Percentiles rank a stretch among this genome's conserved stretches.
These are phyloP conservation scores for Leucogyrophana mollusca DNA, from an alignment of 768 basidiomycete genomes.

Conservation along the genomic window DNA sequence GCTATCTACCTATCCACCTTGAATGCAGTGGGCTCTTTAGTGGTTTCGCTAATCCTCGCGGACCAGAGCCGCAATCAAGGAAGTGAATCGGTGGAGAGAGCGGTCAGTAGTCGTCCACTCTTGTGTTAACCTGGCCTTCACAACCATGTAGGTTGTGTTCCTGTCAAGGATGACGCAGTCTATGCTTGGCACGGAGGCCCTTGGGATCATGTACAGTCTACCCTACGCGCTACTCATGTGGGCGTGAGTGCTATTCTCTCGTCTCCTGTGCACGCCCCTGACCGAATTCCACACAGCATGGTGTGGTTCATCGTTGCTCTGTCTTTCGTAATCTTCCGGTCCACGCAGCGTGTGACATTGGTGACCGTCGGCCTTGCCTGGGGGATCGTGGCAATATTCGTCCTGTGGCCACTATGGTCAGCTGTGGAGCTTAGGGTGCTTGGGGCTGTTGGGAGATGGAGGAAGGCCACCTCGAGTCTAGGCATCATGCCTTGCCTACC, in stretches of 20 bases:
- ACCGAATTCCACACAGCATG: slow-evolving; percentile 16
- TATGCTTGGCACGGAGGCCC: slow-evolving; percentile 22
- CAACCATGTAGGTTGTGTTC: slow-evolving; percentile 19
- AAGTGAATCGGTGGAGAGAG: slow-evolving; percentile 18
- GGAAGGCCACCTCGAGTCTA: too few species aligned
- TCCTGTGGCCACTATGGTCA: slow-evolving; percentile 19
- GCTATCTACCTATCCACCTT: slow-evolving; percentile 38
- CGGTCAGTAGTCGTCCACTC: slow-evolving; percentile 20
- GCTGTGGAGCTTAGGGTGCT: too few species aligned
- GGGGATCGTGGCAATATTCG: slow-evolving; percentile 15
- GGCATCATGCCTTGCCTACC: too few species aligned
- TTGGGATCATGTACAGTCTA: slow-evolving; percentile 32
- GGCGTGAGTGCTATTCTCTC: slow-evolving; percentile 16
- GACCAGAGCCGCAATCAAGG: slow-evolving; percentile 33
- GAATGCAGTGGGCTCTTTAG: slow-evolving; percentile 30
- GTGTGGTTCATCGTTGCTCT: slow-evolving; percentile 27
- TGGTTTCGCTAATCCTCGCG: slow-evolving; percentile 34
- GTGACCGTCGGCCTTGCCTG: slow-evolving; percentile 13
- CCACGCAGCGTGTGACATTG: slow-evolving; percentile 11
- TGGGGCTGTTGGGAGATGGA: too few species aligned
- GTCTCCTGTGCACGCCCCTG: background rate
- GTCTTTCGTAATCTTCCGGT: slow-evolving; percentile 22
- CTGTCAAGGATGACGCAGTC: slow-evolving; percentile 13
- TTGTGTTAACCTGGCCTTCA: background rate
- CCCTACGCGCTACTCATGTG: slow-evolving; percentile 32